These are phyloP conservation scores for Solanum neorickii DNA, from an alignment of 257 asterid genomes.

Conservation along the genomic window DNA sequence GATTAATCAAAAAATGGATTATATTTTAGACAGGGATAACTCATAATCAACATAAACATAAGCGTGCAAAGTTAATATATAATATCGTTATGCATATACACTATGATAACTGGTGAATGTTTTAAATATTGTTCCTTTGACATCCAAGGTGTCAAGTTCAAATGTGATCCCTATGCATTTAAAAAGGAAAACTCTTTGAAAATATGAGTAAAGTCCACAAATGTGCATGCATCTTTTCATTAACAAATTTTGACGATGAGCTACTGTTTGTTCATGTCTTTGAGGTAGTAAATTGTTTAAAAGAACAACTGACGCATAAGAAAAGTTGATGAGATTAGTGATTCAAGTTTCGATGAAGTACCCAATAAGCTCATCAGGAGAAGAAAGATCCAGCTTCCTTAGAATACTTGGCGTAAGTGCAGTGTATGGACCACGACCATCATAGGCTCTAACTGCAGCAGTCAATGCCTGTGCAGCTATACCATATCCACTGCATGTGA, in stretches of 20 bases:
- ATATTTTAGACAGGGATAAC: background rate
- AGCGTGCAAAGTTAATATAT: background rate
- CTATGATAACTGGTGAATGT: background rate
- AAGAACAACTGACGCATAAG: background rate
- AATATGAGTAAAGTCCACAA: background rate
- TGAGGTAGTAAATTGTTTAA: background rate
- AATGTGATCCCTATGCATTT: background rate
- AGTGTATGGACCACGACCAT: slow-evolving; percentile 77
- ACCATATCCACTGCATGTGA: slow-evolving; percentile 70
- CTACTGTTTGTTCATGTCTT: background rate
- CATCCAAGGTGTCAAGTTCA: background rate
- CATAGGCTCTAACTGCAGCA: slow-evolving; percentile 71
- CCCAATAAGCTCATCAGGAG: slow-evolving; percentile 86
- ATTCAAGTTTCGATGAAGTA: slow-evolving; percentile 14
- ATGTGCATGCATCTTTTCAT: background rate
- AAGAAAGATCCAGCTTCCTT: slow-evolving; percentile 41
- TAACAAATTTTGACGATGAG: background rate
- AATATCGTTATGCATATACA: background rate
- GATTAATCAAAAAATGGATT: background rate
- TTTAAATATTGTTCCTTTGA: background rate
- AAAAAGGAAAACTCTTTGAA: background rate
- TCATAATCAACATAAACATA: background rate
- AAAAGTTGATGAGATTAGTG: background rate
- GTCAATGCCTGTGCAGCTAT: slow-evolving; percentile 82
- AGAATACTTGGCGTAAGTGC: slow-evolving; percentile 38